Evolutionary conservation across 148 eudicot genomes (phyloP).

Genomic region (Mesembryanthemum crystallinum): DNA sequence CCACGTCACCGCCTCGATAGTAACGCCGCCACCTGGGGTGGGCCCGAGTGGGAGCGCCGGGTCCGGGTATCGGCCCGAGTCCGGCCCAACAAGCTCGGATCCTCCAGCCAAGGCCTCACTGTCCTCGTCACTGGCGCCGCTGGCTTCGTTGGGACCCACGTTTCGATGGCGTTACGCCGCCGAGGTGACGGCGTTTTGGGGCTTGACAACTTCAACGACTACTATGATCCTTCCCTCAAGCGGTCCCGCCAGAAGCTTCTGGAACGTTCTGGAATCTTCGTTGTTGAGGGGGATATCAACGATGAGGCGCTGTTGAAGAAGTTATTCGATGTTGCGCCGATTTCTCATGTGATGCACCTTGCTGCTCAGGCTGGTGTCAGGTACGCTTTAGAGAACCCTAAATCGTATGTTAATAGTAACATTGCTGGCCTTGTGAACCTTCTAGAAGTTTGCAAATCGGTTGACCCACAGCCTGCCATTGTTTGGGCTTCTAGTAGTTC

Average conservation of each 20-base stretch:
- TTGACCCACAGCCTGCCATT: constrained; percentile 58
- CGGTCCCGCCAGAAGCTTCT: constrained; percentile 44
- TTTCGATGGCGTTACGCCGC: constrained; percentile 44
- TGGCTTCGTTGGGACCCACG: constrained; percentile 72
- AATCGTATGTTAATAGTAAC: constrained; percentile 57
- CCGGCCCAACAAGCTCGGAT: constrained; percentile 18
- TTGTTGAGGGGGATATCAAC: constrained; percentile 58
- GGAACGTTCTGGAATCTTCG: constrained; percentile 53
- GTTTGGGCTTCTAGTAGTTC: constrained; percentile 82
- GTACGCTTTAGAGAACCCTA: constrained; percentile 69
- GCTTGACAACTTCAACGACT: constrained; percentile 58
- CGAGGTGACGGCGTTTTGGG: constrained; percentile 68
- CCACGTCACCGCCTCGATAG: constrained; percentile 9
- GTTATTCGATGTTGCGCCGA: constrained; percentile 50
- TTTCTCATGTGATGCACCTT: constrained; percentile 63
- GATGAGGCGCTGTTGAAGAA: constrained; percentile 41
- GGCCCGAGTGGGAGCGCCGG: constrained; percentile 48
- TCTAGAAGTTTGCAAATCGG: constrained; percentile 57
- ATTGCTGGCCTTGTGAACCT: constrained; percentile 62
- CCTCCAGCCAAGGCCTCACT: constrained; percentile 21
- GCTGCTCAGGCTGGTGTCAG: constrained; percentile 85
- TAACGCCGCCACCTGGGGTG: constrained; percentile 31
- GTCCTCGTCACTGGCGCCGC: constrained; percentile 70
- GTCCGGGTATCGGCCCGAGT: constrained; percentile 50
- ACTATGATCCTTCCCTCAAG: constrained; percentile 52